These are phyloP conservation scores for Wickerhamomyces rabaulensis DNA, from an alignment of 805 yeast genomes.

Conservation along the genomic window DNA sequence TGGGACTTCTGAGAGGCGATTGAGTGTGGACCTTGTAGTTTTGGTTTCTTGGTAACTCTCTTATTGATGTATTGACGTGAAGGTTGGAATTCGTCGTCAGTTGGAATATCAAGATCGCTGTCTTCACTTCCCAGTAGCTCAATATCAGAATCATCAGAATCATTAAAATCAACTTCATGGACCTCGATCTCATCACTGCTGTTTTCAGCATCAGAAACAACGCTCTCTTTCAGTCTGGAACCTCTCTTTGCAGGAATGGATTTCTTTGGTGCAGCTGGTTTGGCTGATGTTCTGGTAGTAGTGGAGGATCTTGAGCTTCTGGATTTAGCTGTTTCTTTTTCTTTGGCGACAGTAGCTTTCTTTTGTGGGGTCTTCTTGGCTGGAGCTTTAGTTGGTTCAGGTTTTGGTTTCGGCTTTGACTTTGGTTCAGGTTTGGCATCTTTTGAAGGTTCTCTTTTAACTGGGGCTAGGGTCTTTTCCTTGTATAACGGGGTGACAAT, in stretches of 20 bases:
- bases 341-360: too few species aligned
- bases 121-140: slow-evolving; percentile 10
- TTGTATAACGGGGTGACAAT: slow-evolving; percentile 10
- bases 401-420: too few species aligned
- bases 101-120: slow-evolving; percentile 4
- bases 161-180: neutral
- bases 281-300: too few species aligned
- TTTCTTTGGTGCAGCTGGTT: slow-evolving; percentile 27
- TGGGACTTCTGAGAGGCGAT: slow-evolving; percentile 2
- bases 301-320: neutral
- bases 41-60: slow-evolving; percentile 21
- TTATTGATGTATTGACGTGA: slow-evolving; percentile 24
- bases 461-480: slow-evolving; percentile 6
- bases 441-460: neutral
- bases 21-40: slow-evolving; percentile 23
- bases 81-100: slow-evolving; percentile 19
- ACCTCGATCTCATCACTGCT: slow-evolving; percentile 1
- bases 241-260: neutral
- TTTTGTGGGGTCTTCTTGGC: neutral
- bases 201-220: slow-evolving; percentile 2
- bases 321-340: neutral
- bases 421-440: neutral
- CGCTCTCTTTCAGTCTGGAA: neutral
- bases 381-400: neutral
- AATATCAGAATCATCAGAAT: slow-evolving; percentile 8